phyloP scores from a whole-genome alignment of 2,329 filamentous ascomycete species.

The Colletotrichum destructivum region DNA sequence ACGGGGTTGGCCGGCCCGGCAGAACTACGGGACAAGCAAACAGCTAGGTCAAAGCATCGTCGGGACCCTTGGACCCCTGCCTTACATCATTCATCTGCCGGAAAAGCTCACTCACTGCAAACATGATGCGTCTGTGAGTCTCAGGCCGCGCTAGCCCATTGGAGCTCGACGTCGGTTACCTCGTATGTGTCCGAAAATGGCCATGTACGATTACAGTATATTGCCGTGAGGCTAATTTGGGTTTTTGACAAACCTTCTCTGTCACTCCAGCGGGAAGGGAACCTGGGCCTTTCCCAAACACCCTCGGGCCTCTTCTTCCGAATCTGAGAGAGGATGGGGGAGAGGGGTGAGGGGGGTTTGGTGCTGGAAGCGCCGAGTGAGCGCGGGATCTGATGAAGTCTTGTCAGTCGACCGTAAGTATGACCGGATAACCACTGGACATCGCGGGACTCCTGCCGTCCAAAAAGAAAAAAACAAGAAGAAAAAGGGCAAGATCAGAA shows the following conservation, averaged over 20 bases:
- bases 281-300: conserved; percentile 24
- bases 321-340: neutral
- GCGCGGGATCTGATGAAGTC: neutral
- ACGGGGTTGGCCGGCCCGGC: neutral
- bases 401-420: neutral
- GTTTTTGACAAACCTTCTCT: conserved; percentile 32
- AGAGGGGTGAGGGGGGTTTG: no score
- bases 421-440: neutral
- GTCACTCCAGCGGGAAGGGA: neutral
- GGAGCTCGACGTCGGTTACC: neutral
- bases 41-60: neutral
- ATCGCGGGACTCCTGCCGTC: conserved; percentile 9
- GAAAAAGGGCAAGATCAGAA: neutral
- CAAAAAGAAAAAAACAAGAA: neutral
- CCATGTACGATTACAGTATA: neutral
- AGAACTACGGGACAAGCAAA: neutral
- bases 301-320: conserved; percentile 17
- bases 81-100: conserved; percentile 23
- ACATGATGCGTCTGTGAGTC: conserved; percentile 17
- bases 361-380: conserved; percentile 10
- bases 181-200: neutral
- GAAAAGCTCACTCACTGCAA: neutral
- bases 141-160: conserved; percentile 26
- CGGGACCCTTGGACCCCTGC: conserved; percentile 25
- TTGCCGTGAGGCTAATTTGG: conserved; percentile 22